Percentiles rank a stretch among this genome's conserved stretches.
Conservation (phyloP, 805 yeast genomes). For the Yueomyces sp. region DNA sequence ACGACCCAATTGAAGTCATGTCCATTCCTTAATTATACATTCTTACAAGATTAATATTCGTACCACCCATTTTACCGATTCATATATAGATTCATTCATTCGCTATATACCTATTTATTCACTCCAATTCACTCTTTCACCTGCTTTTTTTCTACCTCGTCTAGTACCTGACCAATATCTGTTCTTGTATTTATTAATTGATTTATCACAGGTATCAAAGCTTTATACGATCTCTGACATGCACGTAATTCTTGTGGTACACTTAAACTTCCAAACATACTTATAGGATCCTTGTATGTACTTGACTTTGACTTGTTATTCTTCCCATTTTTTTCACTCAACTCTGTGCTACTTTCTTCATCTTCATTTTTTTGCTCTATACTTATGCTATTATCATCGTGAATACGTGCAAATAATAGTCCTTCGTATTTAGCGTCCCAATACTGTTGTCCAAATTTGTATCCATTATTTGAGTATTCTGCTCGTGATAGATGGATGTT, state of each 20-base stretch:
- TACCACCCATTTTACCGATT: background rate
- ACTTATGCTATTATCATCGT: background rate
- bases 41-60: background rate
- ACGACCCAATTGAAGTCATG: background rate
- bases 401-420: slow-evolving; percentile 4
- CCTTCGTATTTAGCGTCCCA: slow-evolving; percentile 22
- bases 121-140: background rate
- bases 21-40: background rate
- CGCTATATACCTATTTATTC: background rate
- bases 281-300: slow-evolving; percentile 12
- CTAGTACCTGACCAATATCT: slow-evolving; percentile 3
- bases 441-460: slow-evolving; percentile 21
- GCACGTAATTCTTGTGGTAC: slow-evolving; percentile 16
- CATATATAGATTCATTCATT: background rate
- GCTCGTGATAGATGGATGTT: slow-evolving; percentile 18
- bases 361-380: slow-evolving; percentile 2
- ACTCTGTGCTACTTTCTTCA: slow-evolving; percentile 1
- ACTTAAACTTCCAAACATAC: slow-evolving; percentile 21
- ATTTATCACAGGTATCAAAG: slow-evolving; percentile 9
- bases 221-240: slow-evolving; percentile 16
- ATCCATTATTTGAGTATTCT: slow-evolving; percentile 22
- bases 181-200: slow-evolving; percentile 13
- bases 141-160: background rate
- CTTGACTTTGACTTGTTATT: slow-evolving; percentile 1
- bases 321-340: background rate